These are phyloP conservation scores for Dipteronia dyeriana DNA, from an alignment of 345 rosid species.

Conservation along the genomic window DNA sequence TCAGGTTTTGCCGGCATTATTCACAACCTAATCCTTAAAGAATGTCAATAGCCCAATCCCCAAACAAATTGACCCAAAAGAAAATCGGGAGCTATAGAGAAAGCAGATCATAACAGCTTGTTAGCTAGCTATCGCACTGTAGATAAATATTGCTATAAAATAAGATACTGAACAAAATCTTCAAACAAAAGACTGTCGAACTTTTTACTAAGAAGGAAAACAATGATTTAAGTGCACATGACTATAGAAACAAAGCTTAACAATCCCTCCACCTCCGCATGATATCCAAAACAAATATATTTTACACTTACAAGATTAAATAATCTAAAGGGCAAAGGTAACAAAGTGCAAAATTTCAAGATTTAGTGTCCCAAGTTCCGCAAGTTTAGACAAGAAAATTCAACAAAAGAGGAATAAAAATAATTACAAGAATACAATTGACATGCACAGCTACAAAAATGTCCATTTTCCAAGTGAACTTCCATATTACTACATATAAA, in stretches of 20 bases:
- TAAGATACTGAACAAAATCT: not conserved
- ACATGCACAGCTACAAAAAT: not conserved
- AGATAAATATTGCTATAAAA: not conserved
- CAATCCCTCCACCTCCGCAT: too few relatives aligned
- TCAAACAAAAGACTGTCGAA: not conserved
- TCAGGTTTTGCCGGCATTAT: slow-evolving; percentile 51
- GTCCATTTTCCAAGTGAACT: not conserved
- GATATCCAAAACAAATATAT: not conserved
- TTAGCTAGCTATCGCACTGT: not conserved
- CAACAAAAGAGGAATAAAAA: not conserved
- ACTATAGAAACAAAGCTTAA: not conserved
- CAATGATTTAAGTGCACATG: not conserved
- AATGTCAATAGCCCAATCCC: slow-evolving; percentile 18
- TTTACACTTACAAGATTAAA: not conserved
- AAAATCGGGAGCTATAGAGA: slow-evolving; percentile 9
- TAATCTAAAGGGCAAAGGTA: not conserved
- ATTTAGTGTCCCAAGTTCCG: not conserved
- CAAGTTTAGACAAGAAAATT: not conserved
- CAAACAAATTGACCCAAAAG: not conserved
- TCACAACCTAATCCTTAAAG: slow-evolving; percentile 24
- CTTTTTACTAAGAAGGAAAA: not conserved
- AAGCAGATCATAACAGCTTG: not conserved
- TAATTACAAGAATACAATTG: not conserved
- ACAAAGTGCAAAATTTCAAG: not conserved
- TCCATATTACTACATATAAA: not conserved